Evolutionary conservation across 2,329 filamentous ascomycete species (phyloP), one percentile per base, ranked within the genome.

Genomic region (Onygenales sp.): DNA sequence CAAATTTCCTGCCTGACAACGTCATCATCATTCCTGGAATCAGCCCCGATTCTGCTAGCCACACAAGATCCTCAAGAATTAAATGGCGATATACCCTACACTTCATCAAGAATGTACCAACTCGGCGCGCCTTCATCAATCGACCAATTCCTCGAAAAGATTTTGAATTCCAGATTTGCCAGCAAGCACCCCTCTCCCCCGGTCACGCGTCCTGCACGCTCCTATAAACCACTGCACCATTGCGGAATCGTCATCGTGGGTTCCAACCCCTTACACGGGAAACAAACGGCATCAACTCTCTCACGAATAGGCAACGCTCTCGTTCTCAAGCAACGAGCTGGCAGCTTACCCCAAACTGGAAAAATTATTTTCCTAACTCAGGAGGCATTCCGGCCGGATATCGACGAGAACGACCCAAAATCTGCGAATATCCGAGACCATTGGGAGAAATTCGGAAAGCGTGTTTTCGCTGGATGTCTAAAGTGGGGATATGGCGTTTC

Each of bases 281-380:
- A n/a, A 8, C 38, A 50, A 33, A 46, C 56, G 36, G 46, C 53
- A 17, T 17, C 43, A 54, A 56, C 57, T 13, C 33, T 56, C 53
- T 1, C 56, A 65, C 5, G 64, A 60, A 10, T 55, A 35, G 53
- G 60, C 59, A 50, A 62, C 67, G n/a, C 57, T 61, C 41, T 60
- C 17, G 50, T 31, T 4, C 17, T 41, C 63, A n/a, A 61, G 52
- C 35, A 61, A 58, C 43, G 39, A 48, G 2, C 47, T 65, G 48
- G 57, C 54, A 48, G 44, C n/a, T 17, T 43, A 13, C 41, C 11
- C 11, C 10, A 2, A 47, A 55, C 42, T 2, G 70, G 67, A 13
- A 64, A 60, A 31, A 61, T 72, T 4, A 63, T 71, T 43, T 61
- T 73, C 44, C 60, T 72, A 9, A 58, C 66, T 42, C 59, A 60